phyloP scores from a whole-genome alignment of 2,329 filamentous ascomycete genomes.

The Colletotrichum plurivorum region DNA sequence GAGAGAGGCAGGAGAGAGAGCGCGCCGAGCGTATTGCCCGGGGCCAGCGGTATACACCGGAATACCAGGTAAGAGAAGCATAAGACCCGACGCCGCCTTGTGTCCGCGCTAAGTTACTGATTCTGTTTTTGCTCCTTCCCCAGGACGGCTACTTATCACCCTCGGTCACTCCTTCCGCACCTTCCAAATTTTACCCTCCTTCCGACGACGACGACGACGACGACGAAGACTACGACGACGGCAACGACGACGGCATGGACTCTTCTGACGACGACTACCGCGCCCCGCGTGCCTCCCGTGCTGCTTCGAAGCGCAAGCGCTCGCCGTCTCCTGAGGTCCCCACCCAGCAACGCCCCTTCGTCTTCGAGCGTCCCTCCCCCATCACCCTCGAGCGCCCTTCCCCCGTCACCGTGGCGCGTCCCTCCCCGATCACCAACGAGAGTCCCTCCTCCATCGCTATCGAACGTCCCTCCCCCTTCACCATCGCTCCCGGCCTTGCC shows the following conservation, averaged over 20 bases:
- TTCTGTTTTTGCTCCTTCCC: too few relatives aligned
- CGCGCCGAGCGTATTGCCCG: too few relatives aligned
- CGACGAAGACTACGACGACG: constrained; percentile 9
- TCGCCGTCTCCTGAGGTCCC: neutral
- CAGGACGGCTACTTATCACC: too few relatives aligned
- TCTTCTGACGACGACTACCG: constrained; percentile 21
- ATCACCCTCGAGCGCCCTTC: too few relatives aligned
- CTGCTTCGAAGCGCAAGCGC: constrained; percentile 2
- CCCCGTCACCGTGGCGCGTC: neutral
- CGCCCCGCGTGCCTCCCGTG: neutral
- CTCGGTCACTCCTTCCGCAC: too few relatives aligned
- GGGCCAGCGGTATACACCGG: too few relatives aligned
- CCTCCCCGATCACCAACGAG: neutral
- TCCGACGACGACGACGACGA: neutral
- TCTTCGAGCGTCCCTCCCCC: neutral
- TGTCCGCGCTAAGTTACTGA: too few relatives aligned
- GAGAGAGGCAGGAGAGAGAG: too few relatives aligned
- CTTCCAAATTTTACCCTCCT: too few relatives aligned
- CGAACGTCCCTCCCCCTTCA: neutral
- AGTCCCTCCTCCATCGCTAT: neutral
- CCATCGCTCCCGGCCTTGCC: constrained; percentile 16
- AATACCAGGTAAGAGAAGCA: too few relatives aligned
- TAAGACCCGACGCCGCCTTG: too few relatives aligned
- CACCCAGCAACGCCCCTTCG: neutral
- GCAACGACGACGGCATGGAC: neutral